Percentiles rank a stretch among this genome's conserved stretches.
These are phyloP conservation scores for Apophysomyces elegans DNA, from an alignment of 371 early-diverging fungal species.

Conservation along the genomic window DNA sequence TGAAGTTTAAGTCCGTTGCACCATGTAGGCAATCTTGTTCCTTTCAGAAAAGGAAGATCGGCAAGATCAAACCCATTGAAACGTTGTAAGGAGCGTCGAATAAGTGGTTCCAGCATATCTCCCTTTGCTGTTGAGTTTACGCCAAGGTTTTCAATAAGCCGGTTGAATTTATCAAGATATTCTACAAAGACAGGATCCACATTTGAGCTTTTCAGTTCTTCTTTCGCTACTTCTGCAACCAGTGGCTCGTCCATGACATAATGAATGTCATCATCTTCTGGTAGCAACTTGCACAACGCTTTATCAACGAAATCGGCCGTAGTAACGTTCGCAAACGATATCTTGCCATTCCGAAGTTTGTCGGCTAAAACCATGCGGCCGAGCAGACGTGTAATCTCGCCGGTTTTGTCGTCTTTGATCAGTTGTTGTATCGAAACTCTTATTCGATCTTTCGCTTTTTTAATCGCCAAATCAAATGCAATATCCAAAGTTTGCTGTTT, in stretches of 20 bases:
- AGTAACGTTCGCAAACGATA: constrained; percentile 1
- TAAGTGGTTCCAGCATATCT: constrained; percentile 17
- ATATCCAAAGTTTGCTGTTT: background rate
- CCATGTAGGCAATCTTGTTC: constrained; percentile 20
- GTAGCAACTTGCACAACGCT: background rate
- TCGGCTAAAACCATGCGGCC: constrained; percentile 21
- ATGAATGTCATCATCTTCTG: background rate
- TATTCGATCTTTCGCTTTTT: background rate
- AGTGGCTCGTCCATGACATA: constrained; percentile 17
- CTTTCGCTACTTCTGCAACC: constrained; percentile 17
- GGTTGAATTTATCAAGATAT: constrained; percentile 16
- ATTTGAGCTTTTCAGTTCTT: constrained; percentile 7
- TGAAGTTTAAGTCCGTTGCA: constrained; percentile 17
- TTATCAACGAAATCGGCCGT: background rate
- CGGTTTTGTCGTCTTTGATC: constrained; percentile 9
- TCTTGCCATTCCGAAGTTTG: constrained; percentile 14
- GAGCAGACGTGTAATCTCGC: constrained; percentile 13
- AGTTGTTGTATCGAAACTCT: background rate
- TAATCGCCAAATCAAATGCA: background rate
- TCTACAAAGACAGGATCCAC: constrained; percentile 15
- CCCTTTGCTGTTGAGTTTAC: constrained; percentile 16
- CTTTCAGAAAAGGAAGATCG: constrained; percentile 26
- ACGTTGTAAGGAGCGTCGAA: constrained; percentile 14
- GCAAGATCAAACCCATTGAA: constrained; percentile 10
- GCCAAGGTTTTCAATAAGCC: constrained; percentile 15